Evolutionary conservation across 768 basidiomycete genomes (phyloP).

Genomic region (Rhodotorula diobovata): DNA sequence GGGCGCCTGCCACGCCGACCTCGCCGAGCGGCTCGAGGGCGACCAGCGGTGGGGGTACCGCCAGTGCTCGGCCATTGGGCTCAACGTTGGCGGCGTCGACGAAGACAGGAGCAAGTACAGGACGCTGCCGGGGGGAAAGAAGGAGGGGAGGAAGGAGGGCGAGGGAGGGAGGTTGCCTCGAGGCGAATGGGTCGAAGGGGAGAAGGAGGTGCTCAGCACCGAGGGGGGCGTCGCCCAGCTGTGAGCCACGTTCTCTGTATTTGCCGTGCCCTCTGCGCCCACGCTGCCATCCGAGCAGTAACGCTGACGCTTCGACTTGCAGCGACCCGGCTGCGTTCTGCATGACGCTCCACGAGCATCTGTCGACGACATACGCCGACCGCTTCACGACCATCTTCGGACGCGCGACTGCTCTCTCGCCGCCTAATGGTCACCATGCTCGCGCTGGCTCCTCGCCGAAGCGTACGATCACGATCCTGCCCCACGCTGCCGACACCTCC

Average conservation of each 20-base stretch:
- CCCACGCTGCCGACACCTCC: neutral
- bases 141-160: neutral
- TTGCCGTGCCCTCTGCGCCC: no score
- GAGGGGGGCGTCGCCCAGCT: conserved; percentile 33
- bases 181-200: conserved; percentile 25
- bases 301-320: neutral
- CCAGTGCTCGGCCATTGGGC: conserved; percentile 45
- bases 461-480: neutral
- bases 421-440: no score
- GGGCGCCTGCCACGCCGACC: conserved; percentile 49
- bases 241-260: neutral
- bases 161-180: neutral
- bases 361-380: neutral
- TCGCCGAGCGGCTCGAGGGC: conserved; percentile 50
- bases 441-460: neutral
- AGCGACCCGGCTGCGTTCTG: conserved; percentile 35
- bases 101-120: conserved; percentile 34
- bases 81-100: conserved; percentile 40
- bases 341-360: conserved; percentile 5
- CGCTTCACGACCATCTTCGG: conserved; percentile 25
- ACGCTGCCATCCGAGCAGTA: no score
- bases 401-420: neutral
- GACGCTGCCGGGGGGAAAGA: conserved; percentile 28
- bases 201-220: conserved; percentile 19
- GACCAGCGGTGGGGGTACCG: conserved; percentile 51